Evolutionary conservation across 179 eudicot genomes (phyloP).

Genomic region (Heliamphora pulchella): DNA sequence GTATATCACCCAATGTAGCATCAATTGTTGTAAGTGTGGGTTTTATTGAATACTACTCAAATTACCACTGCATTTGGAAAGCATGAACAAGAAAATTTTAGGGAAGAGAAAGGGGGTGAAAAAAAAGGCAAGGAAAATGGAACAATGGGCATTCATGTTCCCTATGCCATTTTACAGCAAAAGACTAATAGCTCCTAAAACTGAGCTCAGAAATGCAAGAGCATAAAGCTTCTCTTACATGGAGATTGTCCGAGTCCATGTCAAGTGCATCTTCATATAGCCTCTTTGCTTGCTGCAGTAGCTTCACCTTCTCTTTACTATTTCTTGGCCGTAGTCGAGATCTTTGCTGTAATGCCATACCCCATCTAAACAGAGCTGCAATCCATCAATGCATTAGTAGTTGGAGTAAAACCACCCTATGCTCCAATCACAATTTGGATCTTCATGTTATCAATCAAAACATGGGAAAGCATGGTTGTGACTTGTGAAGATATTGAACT

Average conservation of each 20-base stretch:
- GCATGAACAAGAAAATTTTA: not conserved
- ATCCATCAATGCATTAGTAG: not conserved
- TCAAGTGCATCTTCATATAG: conserved; percentile 80
- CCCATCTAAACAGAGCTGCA: conserved; percentile 97
- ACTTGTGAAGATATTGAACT: not conserved
- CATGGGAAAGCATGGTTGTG: not conserved
- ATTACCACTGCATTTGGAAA: not conserved
- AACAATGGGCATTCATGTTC: not conserved
- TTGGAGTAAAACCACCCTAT: not conserved
- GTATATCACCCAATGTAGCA: no score
- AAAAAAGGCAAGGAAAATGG: not conserved
- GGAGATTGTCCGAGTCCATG: conserved; percentile 63
- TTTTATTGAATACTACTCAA: not conserved
- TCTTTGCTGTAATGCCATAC: conserved; percentile 74
- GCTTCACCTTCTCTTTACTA: conserved; percentile 67
- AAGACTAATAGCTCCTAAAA: conserved; percentile 25
- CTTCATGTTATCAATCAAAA: not conserved
- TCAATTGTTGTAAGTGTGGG: not conserved
- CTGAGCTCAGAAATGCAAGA: conserved; percentile 68
- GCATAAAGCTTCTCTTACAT: conserved; percentile 58
- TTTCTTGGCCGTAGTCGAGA: conserved; percentile 66
- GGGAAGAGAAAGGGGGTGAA: no score
- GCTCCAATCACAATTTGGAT: not conserved
- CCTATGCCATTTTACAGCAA: not conserved
- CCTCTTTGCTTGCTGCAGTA: conserved; percentile 82